These are phyloP conservation scores for Arabidopsis lyrata DNA, from an alignment of 441 rosid genomes.

Conservation along the genomic window DNA sequence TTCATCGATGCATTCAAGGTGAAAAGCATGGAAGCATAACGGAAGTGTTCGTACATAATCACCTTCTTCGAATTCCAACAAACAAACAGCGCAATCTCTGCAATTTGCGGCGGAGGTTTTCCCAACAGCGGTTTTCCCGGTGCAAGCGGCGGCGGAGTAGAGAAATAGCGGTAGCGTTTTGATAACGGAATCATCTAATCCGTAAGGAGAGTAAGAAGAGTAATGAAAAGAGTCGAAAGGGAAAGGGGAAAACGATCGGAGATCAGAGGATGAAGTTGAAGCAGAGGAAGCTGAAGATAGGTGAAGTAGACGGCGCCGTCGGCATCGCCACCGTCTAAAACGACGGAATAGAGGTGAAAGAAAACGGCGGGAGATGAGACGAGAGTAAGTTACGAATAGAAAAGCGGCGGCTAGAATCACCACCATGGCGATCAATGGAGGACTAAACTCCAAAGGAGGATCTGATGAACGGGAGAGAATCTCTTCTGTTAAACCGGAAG, in stretches of 20 bases:
- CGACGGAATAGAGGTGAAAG: conserved; percentile 55
- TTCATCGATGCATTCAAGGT: conserved; percentile 76
- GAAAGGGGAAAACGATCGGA: conserved; percentile 53
- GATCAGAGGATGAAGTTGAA: conserved; percentile 57
- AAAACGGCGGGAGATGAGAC: conserved; percentile 78
- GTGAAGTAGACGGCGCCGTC: conserved; percentile 57
- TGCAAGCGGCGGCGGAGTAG: conserved; percentile 49
- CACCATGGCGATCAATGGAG: conserved; percentile 90
- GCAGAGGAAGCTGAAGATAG: conserved; percentile 55
- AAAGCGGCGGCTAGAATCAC: conserved; percentile 86
- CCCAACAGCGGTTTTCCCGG: conserved; percentile 33
- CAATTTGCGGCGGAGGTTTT: conserved; percentile 30
- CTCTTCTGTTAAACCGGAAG: conserved; percentile 13
- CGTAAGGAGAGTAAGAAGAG: conserved; percentile 61
- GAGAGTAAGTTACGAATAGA: conserved; percentile 72
- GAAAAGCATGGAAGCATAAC: conserved; percentile 68
- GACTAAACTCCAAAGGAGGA: conserved; percentile 74
- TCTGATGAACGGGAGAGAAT: conserved; percentile 41
- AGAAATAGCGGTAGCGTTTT: conserved; percentile 67
- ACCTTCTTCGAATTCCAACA: conserved; percentile 72
- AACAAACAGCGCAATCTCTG: conserved; percentile 67
- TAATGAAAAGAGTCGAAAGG: conserved; percentile 61
- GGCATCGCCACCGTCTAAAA: conserved; percentile 52
- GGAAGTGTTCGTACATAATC: conserved; percentile 76
- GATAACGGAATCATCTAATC: conserved; percentile 72